Base-by-base conservation (phyloP, 2,329 filamentous ascomycete genomes). In the Colletotrichum acutatum region DNA sequence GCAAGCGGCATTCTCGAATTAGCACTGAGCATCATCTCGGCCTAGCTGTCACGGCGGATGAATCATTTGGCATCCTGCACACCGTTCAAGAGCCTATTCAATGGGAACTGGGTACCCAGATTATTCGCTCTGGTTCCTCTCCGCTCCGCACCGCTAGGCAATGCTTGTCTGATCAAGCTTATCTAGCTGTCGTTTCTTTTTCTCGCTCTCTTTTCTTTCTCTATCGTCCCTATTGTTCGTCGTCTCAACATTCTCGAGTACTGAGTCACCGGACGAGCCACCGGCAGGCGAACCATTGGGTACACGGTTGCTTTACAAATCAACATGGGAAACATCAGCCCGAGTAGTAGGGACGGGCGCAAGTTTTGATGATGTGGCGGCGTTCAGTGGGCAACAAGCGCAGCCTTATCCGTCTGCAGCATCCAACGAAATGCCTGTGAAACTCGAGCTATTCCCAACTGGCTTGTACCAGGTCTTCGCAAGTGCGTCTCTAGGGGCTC, bases 331-430 rank as follows among this genome's bases (percentile, higher is more conserved):
- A 53, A 69, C 26, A 34, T 70, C 57, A 42, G 66, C 60, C 70
- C 70, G 70, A 65, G 66, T 58, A 52, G 56, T 22, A 57, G 58
- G 46, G 8, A 52, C 68, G 63, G 71, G 60, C 71, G 60, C 56
- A 12, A 32, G 22, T 49, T 70, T 60, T 57, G 60, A 61, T 73
- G 71, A 71, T 66, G 71, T 73, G 71, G 66, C 71, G 71, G 26
- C 66, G 34, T 34, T 61, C 30, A 64, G 42, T 64, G 70, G 30
- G n/a, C 59, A 69, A 42, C 59, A 70, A 72, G 60, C 49, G 60
- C 66, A 73, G 71, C 71, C 71, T 70, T 71, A 73, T 73, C 71
- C 66, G 66, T 71, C 66, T 70, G 66, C 56, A 71, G 60, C 59
- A 42, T 58, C 60, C 42, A 49, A 65, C 6, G 14, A 49, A 46